A percentile compares a stretch with the other conserved stretches of the same genome.
phyloP scores from a whole-genome alignment of 1,284 basidiomycete genomes.

The Rhodofomes roseus region DNA sequence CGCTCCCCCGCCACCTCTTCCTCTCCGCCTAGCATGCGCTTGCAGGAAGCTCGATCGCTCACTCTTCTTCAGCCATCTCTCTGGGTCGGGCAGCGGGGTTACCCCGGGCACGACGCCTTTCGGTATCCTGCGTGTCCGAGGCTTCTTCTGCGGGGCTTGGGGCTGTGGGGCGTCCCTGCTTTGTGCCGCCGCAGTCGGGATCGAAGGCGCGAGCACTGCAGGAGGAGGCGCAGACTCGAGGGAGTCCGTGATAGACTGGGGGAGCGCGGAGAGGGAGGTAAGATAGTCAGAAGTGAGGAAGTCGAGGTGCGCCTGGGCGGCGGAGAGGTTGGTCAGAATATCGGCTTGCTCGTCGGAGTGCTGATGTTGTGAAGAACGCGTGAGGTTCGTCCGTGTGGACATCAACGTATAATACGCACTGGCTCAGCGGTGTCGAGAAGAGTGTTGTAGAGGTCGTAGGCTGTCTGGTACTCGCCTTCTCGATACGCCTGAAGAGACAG shows the following conservation, averaged over 20 bases:
- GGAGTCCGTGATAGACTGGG: slow-evolving; percentile 43
- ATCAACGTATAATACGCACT: slow-evolving; percentile 38
- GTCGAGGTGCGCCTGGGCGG: slow-evolving; percentile 75
- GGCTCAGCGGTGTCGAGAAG: slow-evolving; percentile 72
- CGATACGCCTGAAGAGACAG: slow-evolving; percentile 49
- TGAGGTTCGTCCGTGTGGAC: not conserved
- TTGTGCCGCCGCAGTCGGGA: slow-evolving; percentile 31
- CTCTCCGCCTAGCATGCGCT: slow-evolving; percentile 44
- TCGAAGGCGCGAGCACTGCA: slow-evolving; percentile 24
- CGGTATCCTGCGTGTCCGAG: slow-evolving; percentile 65
- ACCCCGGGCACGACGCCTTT: slow-evolving; percentile 69
- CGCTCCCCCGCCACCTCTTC: slow-evolving; percentile 53
- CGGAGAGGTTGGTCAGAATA: slow-evolving; percentile 77
- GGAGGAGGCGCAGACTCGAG: slow-evolving; percentile 63
- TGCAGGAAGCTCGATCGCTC: slow-evolving; percentile 57
- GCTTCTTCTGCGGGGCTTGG: slow-evolving; percentile 34
- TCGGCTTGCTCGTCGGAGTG: slow-evolving; percentile 85
- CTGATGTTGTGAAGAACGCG: slow-evolving; percentile 33
- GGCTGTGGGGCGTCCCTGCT: slow-evolving; percentile 18
- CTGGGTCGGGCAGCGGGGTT: slow-evolving; percentile 74
- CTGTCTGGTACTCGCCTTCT: slow-evolving; percentile 66
- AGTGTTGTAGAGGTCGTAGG: slow-evolving; percentile 74
- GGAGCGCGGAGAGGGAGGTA: slow-evolving; percentile 55
- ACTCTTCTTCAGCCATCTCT: slow-evolving; percentile 80
- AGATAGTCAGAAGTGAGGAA: slow-evolving; percentile 74